Conservation (phyloP, 192 early-diverging fungal species). For the Coemansia sp. region DNA sequence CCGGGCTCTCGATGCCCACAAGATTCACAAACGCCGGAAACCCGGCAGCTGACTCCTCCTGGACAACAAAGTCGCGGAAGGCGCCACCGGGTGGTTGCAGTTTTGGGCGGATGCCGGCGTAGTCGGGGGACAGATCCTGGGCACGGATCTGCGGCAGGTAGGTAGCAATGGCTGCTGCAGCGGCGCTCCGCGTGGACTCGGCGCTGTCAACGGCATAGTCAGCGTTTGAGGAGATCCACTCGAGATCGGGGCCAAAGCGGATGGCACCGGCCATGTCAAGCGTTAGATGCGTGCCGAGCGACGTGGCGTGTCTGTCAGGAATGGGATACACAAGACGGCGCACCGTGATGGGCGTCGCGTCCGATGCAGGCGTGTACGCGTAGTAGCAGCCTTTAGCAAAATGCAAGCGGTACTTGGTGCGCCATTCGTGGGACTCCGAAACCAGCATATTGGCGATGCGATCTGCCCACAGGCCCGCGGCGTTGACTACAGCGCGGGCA, state of each 20-base stretch:
- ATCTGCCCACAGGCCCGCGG: constrained; percentile 73
- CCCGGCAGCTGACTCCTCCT: constrained; percentile 55
- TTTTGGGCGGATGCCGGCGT: constrained; percentile 85
- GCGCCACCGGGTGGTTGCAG: constrained; percentile 67
- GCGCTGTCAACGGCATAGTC: constrained; percentile 62
- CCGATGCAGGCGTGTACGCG: constrained; percentile 41
- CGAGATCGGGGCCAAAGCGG: constrained; percentile 78
- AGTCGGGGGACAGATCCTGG: constrained; percentile 66
- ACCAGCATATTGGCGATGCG: constrained; percentile 57
- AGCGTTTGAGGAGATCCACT: constrained; percentile 57
- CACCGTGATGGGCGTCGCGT: constrained; percentile 28
- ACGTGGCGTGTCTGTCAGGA: constrained; percentile 67
- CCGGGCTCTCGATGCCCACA: constrained; percentile 84
- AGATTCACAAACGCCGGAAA: constrained; percentile 69
- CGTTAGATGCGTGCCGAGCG: constrained; percentile 76
- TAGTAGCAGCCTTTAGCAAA: constrained; percentile 84
- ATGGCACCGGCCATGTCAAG: constrained; percentile 73
- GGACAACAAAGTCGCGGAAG: constrained; percentile 77
- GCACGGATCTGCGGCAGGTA: constrained; percentile 64
- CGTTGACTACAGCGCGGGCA: constrained; percentile 69
- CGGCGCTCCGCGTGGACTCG: constrained; percentile 29
- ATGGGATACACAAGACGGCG: constrained; percentile 76
- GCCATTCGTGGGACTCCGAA: constrained; percentile 22
- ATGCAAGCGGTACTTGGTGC: constrained; percentile 57
- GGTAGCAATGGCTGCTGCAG: constrained; percentile 57